These are phyloP conservation scores for Vigna trinervia DNA, from an alignment of 306 rosid species.

Conservation along the genomic window DNA sequence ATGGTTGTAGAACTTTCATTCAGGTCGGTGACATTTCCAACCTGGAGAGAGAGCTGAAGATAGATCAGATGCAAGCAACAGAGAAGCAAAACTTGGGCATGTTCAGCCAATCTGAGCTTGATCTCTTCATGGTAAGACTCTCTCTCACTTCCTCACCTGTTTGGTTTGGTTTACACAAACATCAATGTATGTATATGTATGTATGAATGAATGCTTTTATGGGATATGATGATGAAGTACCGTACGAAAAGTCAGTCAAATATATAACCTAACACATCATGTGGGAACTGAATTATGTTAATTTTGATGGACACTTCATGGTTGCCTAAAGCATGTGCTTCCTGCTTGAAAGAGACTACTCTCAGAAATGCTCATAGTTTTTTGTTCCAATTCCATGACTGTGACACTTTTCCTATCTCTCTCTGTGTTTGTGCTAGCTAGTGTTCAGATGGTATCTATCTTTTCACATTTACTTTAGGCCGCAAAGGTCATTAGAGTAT, in stretches of 20 bases:
- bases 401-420: slow-evolving; percentile 44
- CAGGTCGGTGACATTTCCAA: slow-evolving; percentile 66
- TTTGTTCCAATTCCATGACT: slow-evolving; percentile 56
- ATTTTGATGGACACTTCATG: slow-evolving; percentile 42
- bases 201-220: slow-evolving; percentile 22
- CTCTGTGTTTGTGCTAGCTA: slow-evolving; percentile 43
- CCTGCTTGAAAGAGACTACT: slow-evolving; percentile 47
- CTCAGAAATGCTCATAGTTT: slow-evolving; percentile 48
- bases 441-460: slow-evolving; percentile 12
- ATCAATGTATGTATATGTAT: slow-evolving; percentile 24
- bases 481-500: slow-evolving; percentile 22
- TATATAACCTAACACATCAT: slow-evolving; percentile 30
- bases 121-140: slow-evolving; percentile 78
- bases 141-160: not conserved
- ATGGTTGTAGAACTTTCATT: not conserved
- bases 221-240: slow-evolving; percentile 35
- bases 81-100: slow-evolving; percentile 49
- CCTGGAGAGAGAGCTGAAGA: slow-evolving; percentile 50
- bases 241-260: slow-evolving; percentile 41
- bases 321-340: slow-evolving; percentile 48
- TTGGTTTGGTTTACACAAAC: slow-evolving; percentile 15
- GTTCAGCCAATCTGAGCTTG: slow-evolving; percentile 71
- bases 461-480: slow-evolving; percentile 48
- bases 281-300: slow-evolving; percentile 16
- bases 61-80: slow-evolving; percentile 50